phyloP scores from a whole-genome alignment of 208 protist species.

The Vickermania ingenoplastis region DNA sequence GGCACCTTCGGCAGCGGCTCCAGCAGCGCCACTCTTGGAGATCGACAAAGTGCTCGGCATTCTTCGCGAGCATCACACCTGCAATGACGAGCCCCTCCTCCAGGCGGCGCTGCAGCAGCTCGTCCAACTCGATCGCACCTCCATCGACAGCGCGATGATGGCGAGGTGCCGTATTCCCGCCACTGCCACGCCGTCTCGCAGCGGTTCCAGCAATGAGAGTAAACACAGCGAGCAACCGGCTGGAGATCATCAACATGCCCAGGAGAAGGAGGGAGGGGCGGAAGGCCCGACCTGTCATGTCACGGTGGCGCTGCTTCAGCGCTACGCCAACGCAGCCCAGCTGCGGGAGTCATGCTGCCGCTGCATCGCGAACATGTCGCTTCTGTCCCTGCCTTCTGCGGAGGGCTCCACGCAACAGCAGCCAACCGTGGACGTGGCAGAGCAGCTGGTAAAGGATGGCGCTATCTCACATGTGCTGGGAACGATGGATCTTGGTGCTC shows the following conservation, averaged over 20 bases:
- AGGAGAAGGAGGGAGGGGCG: neutral
- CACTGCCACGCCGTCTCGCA: neutral
- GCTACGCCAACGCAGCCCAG: conserved; percentile 32
- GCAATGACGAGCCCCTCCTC: conserved; percentile 21
- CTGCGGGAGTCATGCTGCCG: conserved; percentile 69
- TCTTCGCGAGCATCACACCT: conserved; percentile 20
- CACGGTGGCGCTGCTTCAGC: conserved; percentile 40
- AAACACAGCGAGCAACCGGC: no score
- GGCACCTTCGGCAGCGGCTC: neutral
- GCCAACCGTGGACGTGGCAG: conserved; percentile 13
- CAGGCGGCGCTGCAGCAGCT: conserved; percentile 29
- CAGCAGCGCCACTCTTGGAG: conserved; percentile 1
- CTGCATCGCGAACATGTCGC: conserved; percentile 77
- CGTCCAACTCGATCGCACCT: conserved; percentile 43
- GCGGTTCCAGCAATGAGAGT: no score
- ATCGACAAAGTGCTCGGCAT: conserved; percentile 20
- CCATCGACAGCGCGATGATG: conserved; percentile 43
- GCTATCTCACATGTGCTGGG: conserved; percentile 56
- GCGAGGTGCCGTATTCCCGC: conserved; percentile 9
- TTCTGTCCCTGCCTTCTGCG: conserved; percentile 12
- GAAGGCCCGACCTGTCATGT: conserved; percentile 12
- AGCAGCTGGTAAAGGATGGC: conserved; percentile 45
- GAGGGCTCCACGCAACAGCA: neutral
- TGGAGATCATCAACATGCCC: no score
- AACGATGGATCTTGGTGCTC: conserved; percentile 25